phyloP scores from a whole-genome alignment of 2,329 filamentous ascomycete genomes.

The Aspergillus tanneri region DNA sequence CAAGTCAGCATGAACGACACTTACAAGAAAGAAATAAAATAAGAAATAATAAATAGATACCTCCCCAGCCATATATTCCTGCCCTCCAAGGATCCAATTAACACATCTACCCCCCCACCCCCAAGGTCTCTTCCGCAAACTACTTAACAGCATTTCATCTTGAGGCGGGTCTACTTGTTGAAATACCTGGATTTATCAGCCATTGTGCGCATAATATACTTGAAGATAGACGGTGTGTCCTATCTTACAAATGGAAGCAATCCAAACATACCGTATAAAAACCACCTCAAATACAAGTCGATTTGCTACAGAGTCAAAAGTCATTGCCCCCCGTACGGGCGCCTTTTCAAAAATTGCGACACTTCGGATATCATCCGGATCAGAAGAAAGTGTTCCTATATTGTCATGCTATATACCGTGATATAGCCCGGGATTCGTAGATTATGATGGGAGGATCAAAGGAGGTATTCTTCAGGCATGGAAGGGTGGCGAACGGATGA shows the following conservation, averaged over 20 bases:
- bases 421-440: not conserved
- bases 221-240: not conserved
- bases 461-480: not conserved
- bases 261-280: not conserved
- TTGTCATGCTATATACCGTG: not conserved
- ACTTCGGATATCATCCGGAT: not conserved
- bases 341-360: not conserved
- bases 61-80: not conserved
- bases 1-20: not conserved
- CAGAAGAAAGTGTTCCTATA: not conserved
- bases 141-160: not conserved
- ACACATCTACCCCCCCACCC: not conserved
- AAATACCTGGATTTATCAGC: no score
- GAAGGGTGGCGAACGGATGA: not conserved
- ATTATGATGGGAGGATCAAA: not conserved
- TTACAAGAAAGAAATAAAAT: not conserved
- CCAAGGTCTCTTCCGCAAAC: not conserved
- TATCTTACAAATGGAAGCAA: not conserved
- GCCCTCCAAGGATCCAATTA: not conserved
- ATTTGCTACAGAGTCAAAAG: not conserved
- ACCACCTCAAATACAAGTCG: not conserved
- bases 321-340: not conserved
- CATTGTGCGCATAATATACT: no score
- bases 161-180: not conserved
- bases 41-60: not conserved